These are phyloP conservation scores for Ephemerocybe angulata DNA, from an alignment of 768 basidiomycete species.

Conservation along the genomic window DNA sequence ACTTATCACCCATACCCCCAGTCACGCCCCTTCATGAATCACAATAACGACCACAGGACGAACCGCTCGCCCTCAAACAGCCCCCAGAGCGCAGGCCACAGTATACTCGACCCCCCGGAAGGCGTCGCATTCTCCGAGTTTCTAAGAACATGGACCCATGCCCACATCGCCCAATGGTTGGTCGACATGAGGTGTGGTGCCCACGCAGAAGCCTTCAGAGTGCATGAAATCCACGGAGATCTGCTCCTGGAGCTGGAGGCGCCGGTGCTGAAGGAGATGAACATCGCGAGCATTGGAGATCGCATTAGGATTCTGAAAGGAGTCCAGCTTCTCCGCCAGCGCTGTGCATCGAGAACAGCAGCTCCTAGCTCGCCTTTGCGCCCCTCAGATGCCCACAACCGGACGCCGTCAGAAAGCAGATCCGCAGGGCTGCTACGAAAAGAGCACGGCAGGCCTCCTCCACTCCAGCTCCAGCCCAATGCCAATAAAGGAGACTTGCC, in stretches of 20 bases:
- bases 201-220: conserved; percentile 66
- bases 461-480: conserved; percentile 65
- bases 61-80: conserved; percentile 40
- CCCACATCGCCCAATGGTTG: conserved; percentile 75
- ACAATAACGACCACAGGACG: conserved; percentile 34
- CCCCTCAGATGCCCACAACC: conserved; percentile 12
- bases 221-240: conserved; percentile 89
- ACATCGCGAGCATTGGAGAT: conserved; percentile 86
- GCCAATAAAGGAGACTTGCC: conserved; percentile 62
- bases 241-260: conserved; percentile 92
- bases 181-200: conserved; percentile 67
- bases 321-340: conserved; percentile 72
- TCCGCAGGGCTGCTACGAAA: conserved; percentile 44
- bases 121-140: conserved; percentile 60
- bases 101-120: conserved; percentile 50
- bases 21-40: conserved; percentile 38
- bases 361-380: conserved; percentile 13
- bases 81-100: conserved; percentile 20
- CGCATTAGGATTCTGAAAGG: conserved; percentile 82
- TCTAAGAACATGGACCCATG: conserved; percentile 68
- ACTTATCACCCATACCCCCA: conserved; percentile 38
- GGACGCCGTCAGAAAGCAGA: conserved; percentile 13
- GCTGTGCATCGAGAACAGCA: conserved; percentile 34
- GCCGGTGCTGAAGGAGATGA: conserved; percentile 84
- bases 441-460: conserved; percentile 64